phyloP scores from a whole-genome alignment of 2,329 filamentous ascomycete species.

The Sporothrix humicola region DNA sequence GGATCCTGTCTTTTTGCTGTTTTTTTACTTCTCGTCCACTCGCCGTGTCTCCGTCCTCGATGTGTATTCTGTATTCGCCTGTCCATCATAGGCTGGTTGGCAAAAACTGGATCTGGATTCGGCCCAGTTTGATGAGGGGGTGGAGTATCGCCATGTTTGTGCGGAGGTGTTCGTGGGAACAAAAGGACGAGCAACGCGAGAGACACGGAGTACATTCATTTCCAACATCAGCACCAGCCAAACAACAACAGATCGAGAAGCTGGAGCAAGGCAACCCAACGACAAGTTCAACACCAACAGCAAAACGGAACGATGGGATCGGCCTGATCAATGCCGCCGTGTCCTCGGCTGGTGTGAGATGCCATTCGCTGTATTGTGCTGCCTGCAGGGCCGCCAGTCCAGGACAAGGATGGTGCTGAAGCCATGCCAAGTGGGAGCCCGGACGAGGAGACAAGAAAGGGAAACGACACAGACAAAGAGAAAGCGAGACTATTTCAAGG shows the following conservation, averaged over 20 bases:
- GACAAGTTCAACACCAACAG: background rate
- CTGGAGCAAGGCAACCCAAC: background rate
- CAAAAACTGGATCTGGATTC: background rate
- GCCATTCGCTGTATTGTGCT: constrained; percentile 27
- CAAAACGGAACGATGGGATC: constrained; percentile 28
- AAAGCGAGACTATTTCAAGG: background rate
- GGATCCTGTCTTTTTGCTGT: background rate
- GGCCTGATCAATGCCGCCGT: constrained; percentile 35
- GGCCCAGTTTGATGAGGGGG: background rate
- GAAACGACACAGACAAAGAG: background rate
- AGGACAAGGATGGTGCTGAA: constrained; percentile 20
- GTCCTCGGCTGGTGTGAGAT: constrained; percentile 22
- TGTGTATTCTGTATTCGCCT: background rate
- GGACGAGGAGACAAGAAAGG: constrained; percentile 28
- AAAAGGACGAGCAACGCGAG: background rate
- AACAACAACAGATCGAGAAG: background rate
- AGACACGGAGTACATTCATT: background rate
- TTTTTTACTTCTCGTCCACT: background rate
- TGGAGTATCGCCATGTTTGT: background rate
- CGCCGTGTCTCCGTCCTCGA: background rate
- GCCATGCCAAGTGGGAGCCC: background rate
- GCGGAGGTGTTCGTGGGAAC: constrained; percentile 26
- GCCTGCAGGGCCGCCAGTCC: constrained; percentile 20
- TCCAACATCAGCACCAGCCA: background rate
- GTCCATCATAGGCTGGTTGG: background rate